Conservation (phyloP, 192 early-diverging fungal genomes). For the Entrophospora sp. region DNA sequence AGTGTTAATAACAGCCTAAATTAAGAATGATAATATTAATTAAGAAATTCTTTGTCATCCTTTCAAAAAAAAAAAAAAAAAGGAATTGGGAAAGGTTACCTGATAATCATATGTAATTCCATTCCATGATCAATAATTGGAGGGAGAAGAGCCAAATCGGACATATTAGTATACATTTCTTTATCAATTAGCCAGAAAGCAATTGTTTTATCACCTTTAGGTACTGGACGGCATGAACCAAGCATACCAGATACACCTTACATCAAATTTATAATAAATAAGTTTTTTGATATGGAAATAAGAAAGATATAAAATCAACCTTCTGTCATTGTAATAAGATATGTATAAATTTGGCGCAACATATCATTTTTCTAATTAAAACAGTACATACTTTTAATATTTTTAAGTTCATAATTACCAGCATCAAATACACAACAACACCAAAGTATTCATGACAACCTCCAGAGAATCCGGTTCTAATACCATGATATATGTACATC, state of each 20-base stretch:
- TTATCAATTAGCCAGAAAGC: slow-evolving; percentile 99
- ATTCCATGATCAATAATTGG: slow-evolving; percentile 90
- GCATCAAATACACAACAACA: slow-evolving; percentile 82
- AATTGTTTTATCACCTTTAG: slow-evolving; percentile 93
- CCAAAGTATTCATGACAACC: slow-evolving; percentile 93
- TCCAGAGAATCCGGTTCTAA: slow-evolving; percentile 87
- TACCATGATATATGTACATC: slow-evolving; percentile 94
- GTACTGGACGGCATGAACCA: slow-evolving; percentile 75
- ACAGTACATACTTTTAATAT: not conserved
- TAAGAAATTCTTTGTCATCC: not conserved
- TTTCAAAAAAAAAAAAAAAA: not conserved
- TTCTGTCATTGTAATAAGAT: slow-evolving; percentile 90
- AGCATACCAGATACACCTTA: slow-evolving; percentile 98
- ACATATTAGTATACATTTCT: slow-evolving; percentile 98
- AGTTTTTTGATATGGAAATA: not conserved
- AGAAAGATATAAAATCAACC: slow-evolving; percentile 29
- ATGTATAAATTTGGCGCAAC: slow-evolving; percentile 70
- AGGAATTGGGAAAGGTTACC: no score
- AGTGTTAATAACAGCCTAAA: slow-evolving; percentile 72
- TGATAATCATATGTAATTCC: slow-evolving; percentile 94
- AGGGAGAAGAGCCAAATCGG: slow-evolving; percentile 65
- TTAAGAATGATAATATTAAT: not conserved
- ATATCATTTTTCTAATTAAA: slow-evolving; percentile 30
- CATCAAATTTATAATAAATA: not conserved
- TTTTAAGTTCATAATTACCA: slow-evolving; percentile 51